Base-by-base conservation (phyloP, 2,329 filamentous ascomycete species). In the Bipolaris zeicola region DNA sequence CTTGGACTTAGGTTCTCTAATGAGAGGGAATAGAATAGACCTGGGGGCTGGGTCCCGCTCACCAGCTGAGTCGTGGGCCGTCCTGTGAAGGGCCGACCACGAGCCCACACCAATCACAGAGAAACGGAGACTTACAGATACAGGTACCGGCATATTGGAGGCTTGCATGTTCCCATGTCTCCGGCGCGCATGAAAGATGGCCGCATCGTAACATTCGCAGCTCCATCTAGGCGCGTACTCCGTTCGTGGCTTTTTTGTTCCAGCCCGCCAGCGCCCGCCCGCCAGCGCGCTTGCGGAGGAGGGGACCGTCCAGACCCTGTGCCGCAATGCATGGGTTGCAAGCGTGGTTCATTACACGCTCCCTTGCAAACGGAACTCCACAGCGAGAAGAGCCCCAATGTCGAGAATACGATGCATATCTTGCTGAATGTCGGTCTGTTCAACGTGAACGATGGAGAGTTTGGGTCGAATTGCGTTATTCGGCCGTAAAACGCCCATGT, bases 61-160 rank as follows among this genome's bases (percentile, higher is more conserved):
- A 37, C 31, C 36, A 16, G 37, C 36, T 26, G 47, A 50, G 47
- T 50, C 47, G 47, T 50, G 47, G 16, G 18, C 22, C 24, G 24
- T 42, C 28, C 24, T 50, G 39, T 26, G 10, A 42, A 42, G 47
- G 47, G 37, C 47, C 47, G 47, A 50, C 24, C n/a, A 8, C 37
- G 2, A 14, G 26, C 22, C 10, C 26, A 50, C 47, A 34, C 43
- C 43, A 45, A 45, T 45, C 43, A 45, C 33, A 33, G 7, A 16
- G 43, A 22, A 13, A 28, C 28, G 43, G 43, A 34, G 43, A 31
- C 16, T 22, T 11, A 45, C 28, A 45, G 28, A 45, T 22, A 14
- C 26, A 45, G 28, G n/a, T 31, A 45, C 43, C 43, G 26, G 28
- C 28, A 33, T 45, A 33, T 45, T 20, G 11, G 28, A 31, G 28